Conservation (phyloP, 768 basidiomycete species). For the Porphyrellus cyaneotinctus region DNA sequence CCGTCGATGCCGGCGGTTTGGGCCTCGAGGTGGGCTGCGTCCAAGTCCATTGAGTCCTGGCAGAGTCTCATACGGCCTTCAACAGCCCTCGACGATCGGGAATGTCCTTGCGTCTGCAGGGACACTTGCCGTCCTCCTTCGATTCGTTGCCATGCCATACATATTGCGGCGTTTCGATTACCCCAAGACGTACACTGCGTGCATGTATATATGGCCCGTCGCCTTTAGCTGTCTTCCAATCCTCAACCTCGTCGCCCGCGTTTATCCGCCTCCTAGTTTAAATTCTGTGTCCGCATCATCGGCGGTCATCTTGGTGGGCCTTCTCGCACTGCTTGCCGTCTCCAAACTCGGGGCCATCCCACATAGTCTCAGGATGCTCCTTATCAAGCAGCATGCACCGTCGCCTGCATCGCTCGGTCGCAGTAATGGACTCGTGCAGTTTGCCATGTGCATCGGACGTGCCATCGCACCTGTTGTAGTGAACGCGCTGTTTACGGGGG, state of each 20-base stretch:
- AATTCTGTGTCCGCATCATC: slow-evolving; percentile 15
- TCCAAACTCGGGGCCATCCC: slow-evolving; percentile 24
- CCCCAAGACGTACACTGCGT: slow-evolving; percentile 46
- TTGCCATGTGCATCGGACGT: slow-evolving; percentile 51
- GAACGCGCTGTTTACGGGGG: slow-evolving; percentile 27
- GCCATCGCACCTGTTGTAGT: slow-evolving; percentile 52
- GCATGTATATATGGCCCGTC: slow-evolving; percentile 52
- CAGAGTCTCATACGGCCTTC: too few species aligned
- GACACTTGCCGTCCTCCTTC: slow-evolving; percentile 42
- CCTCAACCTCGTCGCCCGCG: slow-evolving; percentile 46
- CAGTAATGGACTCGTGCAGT: slow-evolving; percentile 55
- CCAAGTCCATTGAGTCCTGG: background rate
- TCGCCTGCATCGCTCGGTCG: background rate
- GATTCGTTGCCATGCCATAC: slow-evolving; percentile 49
- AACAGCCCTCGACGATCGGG: slow-evolving; percentile 53
- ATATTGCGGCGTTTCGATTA: slow-evolving; percentile 47
- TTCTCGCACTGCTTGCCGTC: slow-evolving; percentile 38
- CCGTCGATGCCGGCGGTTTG: slow-evolving; percentile 51
- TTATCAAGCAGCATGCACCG: slow-evolving; percentile 38
- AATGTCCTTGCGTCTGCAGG: slow-evolving; percentile 53
- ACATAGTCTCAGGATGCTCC: slow-evolving; percentile 53
- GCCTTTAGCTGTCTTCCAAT: slow-evolving; percentile 47
- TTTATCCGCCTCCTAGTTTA: slow-evolving; percentile 1
- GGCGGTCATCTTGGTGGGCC: slow-evolving; percentile 44
- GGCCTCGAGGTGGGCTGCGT: slow-evolving; percentile 44